Base-by-base conservation (phyloP, 345 rosid species). In the Orychophragmus violaceus region DNA sequence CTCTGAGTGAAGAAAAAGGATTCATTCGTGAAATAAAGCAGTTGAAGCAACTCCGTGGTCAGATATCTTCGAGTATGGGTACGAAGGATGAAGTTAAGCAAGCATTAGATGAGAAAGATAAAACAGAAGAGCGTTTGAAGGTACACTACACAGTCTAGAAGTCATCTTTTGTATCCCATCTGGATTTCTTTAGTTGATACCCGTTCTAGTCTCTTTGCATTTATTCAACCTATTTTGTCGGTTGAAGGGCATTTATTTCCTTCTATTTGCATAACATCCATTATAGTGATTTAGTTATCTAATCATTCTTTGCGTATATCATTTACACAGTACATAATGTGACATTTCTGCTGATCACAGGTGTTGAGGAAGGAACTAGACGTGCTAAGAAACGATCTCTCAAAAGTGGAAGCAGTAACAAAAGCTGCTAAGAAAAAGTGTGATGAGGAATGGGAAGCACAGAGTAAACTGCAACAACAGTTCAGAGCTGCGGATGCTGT, bases 1-100 rank as follows among this genome's bases (percentile, higher is more conserved):
- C 83, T 51, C 62, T 91, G 60, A 89, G 70, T 76, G 95, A 89
- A 80, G 96, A 91, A 77, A 91, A 87, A 72, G 81, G 79, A 45
- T 71, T 70, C 18, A 77, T 91, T 69, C 87, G 84, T 55, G 95
- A 87, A 28, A 85, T 91, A 46, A 83, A 87, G 66, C 84, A 79
- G 44, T 70, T 87, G 80, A 85, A 78, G 78, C 85, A 77, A 65
- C 64, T 33, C 32, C 95, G 87, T 24, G 88, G 82, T 14, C 86
- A 82, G 60, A 70, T 85, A 23, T 73, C 79, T 35, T 78, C 83
- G 62, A 78, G 50, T 54, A 79, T 84, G 79, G 87, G 88, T 52
- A 77, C 72, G 54, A 82, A 77, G 46, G 87, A 79, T 52, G 96
- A 82, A 66, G 79, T 84, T 61, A 80, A 80, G 80, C 80, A 76